phyloP scores from a whole-genome alignment of 83 land plant genomes.

The Picea engelmannii region DNA sequence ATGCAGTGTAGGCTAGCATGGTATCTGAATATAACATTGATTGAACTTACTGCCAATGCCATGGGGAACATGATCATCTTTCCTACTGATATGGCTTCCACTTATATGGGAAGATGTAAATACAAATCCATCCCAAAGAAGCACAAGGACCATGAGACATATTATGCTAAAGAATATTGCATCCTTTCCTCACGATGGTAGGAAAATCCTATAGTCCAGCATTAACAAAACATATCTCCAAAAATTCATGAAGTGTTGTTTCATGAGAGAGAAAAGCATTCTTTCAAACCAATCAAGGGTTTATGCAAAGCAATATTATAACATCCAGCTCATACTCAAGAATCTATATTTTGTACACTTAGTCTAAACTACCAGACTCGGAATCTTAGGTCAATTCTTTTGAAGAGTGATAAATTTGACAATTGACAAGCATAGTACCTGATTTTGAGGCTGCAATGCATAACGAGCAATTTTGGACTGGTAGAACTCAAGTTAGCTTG shows the following conservation, averaged over 20 bases:
- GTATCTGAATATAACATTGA: background rate
- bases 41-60: background rate
- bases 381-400: background rate
- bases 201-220: too few relatives aligned
- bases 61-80: background rate
- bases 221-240: background rate
- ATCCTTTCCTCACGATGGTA: background rate
- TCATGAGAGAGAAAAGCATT: background rate
- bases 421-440: background rate
- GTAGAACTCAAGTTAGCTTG: too few relatives aligned
- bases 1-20: too few relatives aligned
- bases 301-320: background rate
- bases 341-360: conserved; percentile 6
- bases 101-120: background rate
- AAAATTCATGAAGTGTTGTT: background rate
- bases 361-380: background rate
- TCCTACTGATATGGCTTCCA: background rate
- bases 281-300: background rate
- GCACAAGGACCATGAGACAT: background rate
- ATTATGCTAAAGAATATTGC: background rate
- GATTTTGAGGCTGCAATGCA: background rate
- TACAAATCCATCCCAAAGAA: background rate
- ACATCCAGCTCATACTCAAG: background rate
- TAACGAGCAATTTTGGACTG: background rate
- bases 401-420: background rate